Evolutionary conservation across 2,329 filamentous ascomycete species (phyloP).

Genomic region (Thelonectria discophora): DNA sequence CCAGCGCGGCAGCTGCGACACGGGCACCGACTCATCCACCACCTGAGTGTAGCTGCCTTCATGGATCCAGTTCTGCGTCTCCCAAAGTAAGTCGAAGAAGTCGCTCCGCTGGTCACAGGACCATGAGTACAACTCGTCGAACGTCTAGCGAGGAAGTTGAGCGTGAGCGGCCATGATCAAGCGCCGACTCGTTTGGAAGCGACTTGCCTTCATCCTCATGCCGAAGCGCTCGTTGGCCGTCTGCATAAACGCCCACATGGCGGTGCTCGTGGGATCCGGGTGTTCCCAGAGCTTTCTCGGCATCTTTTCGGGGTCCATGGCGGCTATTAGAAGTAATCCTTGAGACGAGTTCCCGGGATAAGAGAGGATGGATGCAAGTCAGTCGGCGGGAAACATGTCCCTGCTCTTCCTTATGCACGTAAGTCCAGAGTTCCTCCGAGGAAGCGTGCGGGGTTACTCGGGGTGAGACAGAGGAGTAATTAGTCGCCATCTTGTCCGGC

Average conservation of each 20-base stretch:
- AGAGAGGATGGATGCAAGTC: background rate
- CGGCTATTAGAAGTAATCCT: background rate
- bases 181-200: too few species aligned
- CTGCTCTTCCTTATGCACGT: constrained; percentile 27
- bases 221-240: constrained; percentile 66
- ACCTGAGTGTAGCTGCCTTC: constrained; percentile 66
- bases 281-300: constrained; percentile 76
- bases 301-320: constrained; percentile 47
- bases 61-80: constrained; percentile 68
- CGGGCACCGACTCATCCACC: constrained; percentile 74
- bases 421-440: constrained; percentile 20
- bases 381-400: background rate
- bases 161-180: background rate
- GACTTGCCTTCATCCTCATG: constrained; percentile 64
- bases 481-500: constrained; percentile 15
- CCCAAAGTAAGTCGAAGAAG: constrained; percentile 74
- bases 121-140: constrained; percentile 74
- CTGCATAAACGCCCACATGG: constrained; percentile 75
- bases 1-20: constrained; percentile 79
- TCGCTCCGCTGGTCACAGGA: constrained; percentile 68
- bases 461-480: constrained; percentile 10
- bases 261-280: constrained; percentile 66
- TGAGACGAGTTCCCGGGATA: too few species aligned
- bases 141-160: constrained; percentile 60
- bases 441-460: constrained; percentile 36